Evolutionary conservation across 495 filamentous ascomycete genomes (phyloP), one percentile per base, ranked within the genome.

Genomic region (Bombardia bombarda): DNA sequence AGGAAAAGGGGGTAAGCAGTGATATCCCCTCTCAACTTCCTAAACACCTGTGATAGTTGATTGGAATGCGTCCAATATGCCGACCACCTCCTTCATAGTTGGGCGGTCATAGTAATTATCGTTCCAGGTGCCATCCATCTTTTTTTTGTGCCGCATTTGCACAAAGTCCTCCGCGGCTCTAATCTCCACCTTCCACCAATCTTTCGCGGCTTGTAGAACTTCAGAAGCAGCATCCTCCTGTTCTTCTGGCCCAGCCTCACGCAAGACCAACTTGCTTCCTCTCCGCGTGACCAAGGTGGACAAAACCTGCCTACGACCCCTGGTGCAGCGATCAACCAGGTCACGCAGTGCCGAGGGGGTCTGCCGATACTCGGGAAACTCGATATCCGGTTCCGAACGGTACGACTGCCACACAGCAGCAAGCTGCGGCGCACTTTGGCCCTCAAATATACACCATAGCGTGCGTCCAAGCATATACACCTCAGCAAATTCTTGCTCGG

Each of bases 381-480:
- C 69, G 16, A 69, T 45, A 7, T 71, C 62, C 14, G 69, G 58
- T 42, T 75, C 70, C 49, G 61, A 60, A 21, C 52, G 56, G 46
- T 70, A 73, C 25, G 66, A 68, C 42, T 70, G 66, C 70, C 71
- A 73, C 1, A 70, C 58, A 3, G 69, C 68, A 2, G 61, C 61
- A 33, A 53, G 58, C 46, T 73, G 63, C 8, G 70, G 70, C 1
- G 60, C 62, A 41, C 67, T 65, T 45, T 67, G 63, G 4, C 67
- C 67, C 49, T 75, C 70, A 38, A 72, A 75, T 12, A 75, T 64
- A 50, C 72, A 75, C 70, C 70, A 75, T 23, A 75, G 52, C 6
- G 72, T 52, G 3, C 66, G 57, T 1, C 67, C 72, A 22, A 75
- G 64, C 69, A 74, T 73, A 45, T 73, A 75, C 7, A 73, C 72